phyloP scores from a whole-genome alignment of 139 green algal species.

The Micractinium conductrix region DNA sequence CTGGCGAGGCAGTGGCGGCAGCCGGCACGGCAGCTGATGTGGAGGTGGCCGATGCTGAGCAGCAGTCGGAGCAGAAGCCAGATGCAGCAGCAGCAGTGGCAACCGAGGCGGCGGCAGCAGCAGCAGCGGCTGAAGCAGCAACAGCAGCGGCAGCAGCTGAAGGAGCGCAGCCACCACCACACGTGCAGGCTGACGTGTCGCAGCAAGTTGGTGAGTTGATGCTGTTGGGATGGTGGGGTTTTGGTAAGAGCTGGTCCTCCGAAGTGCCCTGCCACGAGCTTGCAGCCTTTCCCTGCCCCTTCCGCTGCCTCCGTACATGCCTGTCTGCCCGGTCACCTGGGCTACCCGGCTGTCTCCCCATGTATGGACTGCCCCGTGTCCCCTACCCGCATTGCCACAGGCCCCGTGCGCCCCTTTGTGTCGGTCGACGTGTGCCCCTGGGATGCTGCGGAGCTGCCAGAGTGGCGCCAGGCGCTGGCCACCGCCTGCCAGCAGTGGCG shows the following conservation, averaged over 20 bases:
- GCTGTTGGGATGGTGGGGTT: background rate
- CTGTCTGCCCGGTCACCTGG: background rate
- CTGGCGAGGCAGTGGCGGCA: background rate
- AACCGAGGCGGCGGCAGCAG: background rate
- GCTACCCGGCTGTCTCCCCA: too few species aligned
- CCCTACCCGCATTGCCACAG: background rate
- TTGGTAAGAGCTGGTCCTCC: background rate
- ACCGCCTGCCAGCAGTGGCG: conserved; percentile 16
- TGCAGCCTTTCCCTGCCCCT: too few species aligned
- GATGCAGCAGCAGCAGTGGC: background rate
- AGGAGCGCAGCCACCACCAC: too few species aligned
- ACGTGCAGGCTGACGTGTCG: conserved; percentile 1
- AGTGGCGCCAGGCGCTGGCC: conserved; percentile 14
- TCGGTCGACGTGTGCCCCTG: conserved; percentile 23
- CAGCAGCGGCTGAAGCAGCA: background rate
- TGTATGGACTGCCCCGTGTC: background rate
- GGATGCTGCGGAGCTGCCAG: conserved; percentile 21
- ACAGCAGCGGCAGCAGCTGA: background rate
- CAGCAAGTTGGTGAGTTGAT: conserved; percentile 5
- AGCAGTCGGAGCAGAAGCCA: background rate
- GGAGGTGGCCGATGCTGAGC: background rate
- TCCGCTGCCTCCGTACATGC: background rate
- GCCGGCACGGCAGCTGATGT: background rate
- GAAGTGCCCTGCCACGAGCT: too few species aligned
- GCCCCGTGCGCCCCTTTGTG: conserved; percentile 20